Conservation (phyloP, 108 stramenopile genomes). For the Cylindrotheca fusiformis region DNA sequence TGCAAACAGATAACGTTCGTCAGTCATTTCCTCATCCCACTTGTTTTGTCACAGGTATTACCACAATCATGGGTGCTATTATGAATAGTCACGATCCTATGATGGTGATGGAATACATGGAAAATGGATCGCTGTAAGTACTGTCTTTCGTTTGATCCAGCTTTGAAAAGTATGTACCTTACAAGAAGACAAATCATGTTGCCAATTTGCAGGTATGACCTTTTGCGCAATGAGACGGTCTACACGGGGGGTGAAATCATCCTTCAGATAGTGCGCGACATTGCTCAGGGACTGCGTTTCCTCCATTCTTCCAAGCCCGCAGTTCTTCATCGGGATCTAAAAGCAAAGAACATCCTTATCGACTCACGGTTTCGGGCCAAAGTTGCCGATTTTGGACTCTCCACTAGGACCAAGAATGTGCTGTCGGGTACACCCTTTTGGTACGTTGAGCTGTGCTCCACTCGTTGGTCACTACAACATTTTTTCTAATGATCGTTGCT, state of each 20-base stretch:
- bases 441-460: background rate
- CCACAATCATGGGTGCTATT: slow-evolving; percentile 49
- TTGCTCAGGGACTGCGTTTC: slow-evolving; percentile 51
- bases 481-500: background rate
- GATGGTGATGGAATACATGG: slow-evolving; percentile 67
- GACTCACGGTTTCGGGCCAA: slow-evolving; percentile 51
- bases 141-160: background rate
- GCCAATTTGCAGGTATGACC: slow-evolving; percentile 19
- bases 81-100: slow-evolving; percentile 36
- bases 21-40: too few relatives aligned
- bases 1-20: too few relatives aligned
- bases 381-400: slow-evolving; percentile 56
- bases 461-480: background rate
- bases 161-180: background rate
- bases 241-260: slow-evolving; percentile 45
- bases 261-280: slow-evolving; percentile 49
- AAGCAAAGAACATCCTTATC: slow-evolving; percentile 49
- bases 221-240: slow-evolving; percentile 61
- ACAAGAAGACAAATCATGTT: background rate
- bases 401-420: slow-evolving; percentile 53
- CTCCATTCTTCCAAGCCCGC: slow-evolving; percentile 48
- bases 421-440: slow-evolving; percentile 42
- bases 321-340: slow-evolving; percentile 54
- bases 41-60: too few relatives aligned
- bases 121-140: slow-evolving; percentile 34